Base-by-base conservation (phyloP, 352 stramenopile species). In the Phytophthora hibernalis region DNA sequence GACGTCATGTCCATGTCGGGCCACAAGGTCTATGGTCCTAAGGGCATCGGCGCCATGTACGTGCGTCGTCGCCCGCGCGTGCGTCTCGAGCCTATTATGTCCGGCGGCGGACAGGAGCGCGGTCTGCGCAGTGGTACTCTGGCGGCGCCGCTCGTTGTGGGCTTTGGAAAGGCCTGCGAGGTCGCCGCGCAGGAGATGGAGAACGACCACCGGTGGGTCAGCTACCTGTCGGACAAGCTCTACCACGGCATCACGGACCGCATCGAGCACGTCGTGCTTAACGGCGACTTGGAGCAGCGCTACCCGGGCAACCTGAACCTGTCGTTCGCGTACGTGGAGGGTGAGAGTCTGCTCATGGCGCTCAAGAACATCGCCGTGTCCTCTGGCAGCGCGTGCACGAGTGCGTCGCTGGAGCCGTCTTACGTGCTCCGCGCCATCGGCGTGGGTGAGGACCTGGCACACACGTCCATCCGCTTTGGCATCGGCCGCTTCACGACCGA, bases 11-110 rank as follows among this genome's bases (percentile, higher is more conserved):
- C 95, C 49, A 92, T 99, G 70, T 98, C 91, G 45, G 96, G 93
- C 6, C 97, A 99, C 85, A 99, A 99, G 79, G 76, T 99, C 10
- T 99, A 99, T 74, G 98, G 98, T n/a, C 98, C 98, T 33, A 99
- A 99, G 82, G 97, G 98, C 35, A 85, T 99, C 30, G 98, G 98
- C 30, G 98, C 97, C 31, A 90, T 99, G 60, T 99, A 99, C 82
- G 92, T 99, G 43, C 88, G 98, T 50, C 93, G 97, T 57, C 85
- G 92, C 43, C 98, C 98, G 18, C 95, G 98, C 49, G 97, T 99
- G 24, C 95, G 98, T 50, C 78, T 99, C 5, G 97, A 99, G 76
- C 96, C 97, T 0, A 93, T 99, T 50, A 98, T 99, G 35, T 98
- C 86, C 15, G 98, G 98, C 53, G 98, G 98, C 38, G 98, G 98